Conservation (phyloP, 768 basidiomycete genomes). For the Leucocoprinus sp. region DNA sequence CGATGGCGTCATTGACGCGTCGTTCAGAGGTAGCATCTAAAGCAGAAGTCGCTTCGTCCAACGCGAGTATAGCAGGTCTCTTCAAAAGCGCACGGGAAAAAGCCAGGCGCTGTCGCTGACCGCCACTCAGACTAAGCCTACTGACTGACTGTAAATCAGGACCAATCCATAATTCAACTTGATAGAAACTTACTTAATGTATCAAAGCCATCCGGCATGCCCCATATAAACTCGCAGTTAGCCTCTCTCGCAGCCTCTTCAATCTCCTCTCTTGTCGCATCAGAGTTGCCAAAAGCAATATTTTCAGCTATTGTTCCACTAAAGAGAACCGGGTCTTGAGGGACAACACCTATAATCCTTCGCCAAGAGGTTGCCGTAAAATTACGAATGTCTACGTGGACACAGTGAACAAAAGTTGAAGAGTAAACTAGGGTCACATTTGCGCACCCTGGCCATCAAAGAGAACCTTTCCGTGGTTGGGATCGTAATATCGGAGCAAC, state of each 20-base stretch:
- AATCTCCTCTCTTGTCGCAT: constrained; percentile 73
- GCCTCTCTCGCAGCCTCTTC: constrained; percentile 85
- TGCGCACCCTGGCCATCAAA: constrained; percentile 78
- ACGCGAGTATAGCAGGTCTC: constrained; percentile 78
- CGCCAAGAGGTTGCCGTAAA: constrained; percentile 86
- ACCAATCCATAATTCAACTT: neutral
- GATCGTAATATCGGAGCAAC: constrained; percentile 84
- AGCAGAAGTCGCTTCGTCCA: constrained; percentile 88
- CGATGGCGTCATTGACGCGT: constrained; percentile 84
- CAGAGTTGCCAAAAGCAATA: constrained; percentile 78
- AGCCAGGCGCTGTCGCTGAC: constrained; percentile 74
- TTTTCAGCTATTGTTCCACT: constrained; percentile 92
- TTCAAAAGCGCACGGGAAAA: constrained; percentile 84
- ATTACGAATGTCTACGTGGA: constrained; percentile 66
- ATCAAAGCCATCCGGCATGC: constrained; percentile 89
- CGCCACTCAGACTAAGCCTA: constrained; percentile 63
- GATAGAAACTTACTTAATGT: constrained; percentile 63
- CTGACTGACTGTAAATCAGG: constrained; percentile 39
- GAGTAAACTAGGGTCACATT: neutral
- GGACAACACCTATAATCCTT: constrained; percentile 84
- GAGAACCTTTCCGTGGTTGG: constrained; percentile 70
- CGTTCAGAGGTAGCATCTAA: constrained; percentile 86
- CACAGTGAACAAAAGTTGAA: neutral
- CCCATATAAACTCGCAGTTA: constrained; percentile 95
- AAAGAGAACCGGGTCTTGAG: constrained; percentile 89